phyloP scores from a whole-genome alignment of 2,329 filamentous ascomycete species.

The Ophiostoma novo-ulmi region DNA sequence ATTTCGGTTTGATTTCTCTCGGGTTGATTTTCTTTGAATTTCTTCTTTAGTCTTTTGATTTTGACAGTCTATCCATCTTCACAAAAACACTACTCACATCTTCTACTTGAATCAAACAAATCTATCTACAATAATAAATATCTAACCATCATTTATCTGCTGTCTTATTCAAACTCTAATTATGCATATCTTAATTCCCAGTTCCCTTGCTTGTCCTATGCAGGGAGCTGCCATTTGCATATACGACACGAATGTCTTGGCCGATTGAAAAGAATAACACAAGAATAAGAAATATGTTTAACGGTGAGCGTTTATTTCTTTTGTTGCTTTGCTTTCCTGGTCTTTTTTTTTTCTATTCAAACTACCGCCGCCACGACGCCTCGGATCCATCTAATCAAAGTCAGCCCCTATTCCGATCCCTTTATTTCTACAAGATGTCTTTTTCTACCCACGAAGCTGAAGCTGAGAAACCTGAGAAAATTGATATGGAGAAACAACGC shows the following conservation, averaged over 20 bases:
- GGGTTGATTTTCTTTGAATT: no score
- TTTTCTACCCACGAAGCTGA: no score
- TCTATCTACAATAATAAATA: no score
- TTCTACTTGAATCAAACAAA: background rate
- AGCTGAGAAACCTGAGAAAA: background rate
- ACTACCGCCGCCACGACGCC: background rate
- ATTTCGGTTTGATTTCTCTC: no score
- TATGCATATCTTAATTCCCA: background rate
- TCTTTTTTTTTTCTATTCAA: background rate
- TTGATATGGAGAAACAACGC: background rate
- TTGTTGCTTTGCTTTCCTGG: background rate
- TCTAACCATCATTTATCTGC: no score
- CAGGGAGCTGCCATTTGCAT: background rate
- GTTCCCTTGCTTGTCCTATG: background rate
- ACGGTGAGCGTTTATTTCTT: background rate
- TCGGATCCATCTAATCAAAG: conserved; percentile 8
- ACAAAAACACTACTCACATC: background rate
- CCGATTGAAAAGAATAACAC: no score
- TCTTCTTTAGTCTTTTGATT: no score
- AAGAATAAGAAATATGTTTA: no score
- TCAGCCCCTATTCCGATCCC: conserved; percentile 5
- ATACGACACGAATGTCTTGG: background rate
- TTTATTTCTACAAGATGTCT: background rate
- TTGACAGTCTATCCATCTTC: no score
- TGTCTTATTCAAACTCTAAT: background rate